Conservation (phyloP, 169 alveolate genomes). For the Cryptosporidium sp. region DNA sequence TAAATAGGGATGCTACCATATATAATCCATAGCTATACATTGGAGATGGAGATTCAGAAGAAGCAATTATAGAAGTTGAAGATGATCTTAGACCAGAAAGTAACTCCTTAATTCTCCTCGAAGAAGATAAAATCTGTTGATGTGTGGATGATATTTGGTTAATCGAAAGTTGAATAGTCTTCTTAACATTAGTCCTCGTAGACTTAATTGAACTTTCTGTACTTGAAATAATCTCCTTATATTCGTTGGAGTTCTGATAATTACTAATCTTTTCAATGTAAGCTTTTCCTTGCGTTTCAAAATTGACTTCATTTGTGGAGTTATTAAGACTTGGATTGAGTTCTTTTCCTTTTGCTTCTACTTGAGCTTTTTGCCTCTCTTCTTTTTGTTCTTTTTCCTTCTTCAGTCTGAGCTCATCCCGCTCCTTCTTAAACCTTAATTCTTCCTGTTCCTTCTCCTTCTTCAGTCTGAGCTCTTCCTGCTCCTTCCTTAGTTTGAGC, state of each 20-base stretch:
- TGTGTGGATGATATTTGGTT: slow-evolving; percentile 73
- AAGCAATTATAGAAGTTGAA: neutral
- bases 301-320: neutral
- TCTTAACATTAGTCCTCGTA: slow-evolving; percentile 59
- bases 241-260: slow-evolving; percentile 57
- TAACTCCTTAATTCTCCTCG: slow-evolving; percentile 29
- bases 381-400: neutral
- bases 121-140: slow-evolving; percentile 57
- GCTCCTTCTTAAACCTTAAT: neutral
- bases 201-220: slow-evolving; percentile 41
- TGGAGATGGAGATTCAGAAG: neutral
- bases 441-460: neutral
- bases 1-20: slow-evolving; percentile 30
- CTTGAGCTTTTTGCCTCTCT: neutral
- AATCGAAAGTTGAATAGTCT: slow-evolving; percentile 71
- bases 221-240: slow-evolving; percentile 43
- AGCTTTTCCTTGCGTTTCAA: neutral
- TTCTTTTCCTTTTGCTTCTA: neutral
- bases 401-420: neutral
- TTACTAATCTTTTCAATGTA: slow-evolving; percentile 1
- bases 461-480: neutral
- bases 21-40: slow-evolving; percentile 34
- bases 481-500: neutral
- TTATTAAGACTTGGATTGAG: neutral
- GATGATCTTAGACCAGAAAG: slow-evolving; percentile 23